A percentile compares a stretch with the other conserved stretches of the same genome.
phyloP scores from a whole-genome alignment of 495 filamentous ascomycete species.

The Hyaloscypha variabilis region DNA sequence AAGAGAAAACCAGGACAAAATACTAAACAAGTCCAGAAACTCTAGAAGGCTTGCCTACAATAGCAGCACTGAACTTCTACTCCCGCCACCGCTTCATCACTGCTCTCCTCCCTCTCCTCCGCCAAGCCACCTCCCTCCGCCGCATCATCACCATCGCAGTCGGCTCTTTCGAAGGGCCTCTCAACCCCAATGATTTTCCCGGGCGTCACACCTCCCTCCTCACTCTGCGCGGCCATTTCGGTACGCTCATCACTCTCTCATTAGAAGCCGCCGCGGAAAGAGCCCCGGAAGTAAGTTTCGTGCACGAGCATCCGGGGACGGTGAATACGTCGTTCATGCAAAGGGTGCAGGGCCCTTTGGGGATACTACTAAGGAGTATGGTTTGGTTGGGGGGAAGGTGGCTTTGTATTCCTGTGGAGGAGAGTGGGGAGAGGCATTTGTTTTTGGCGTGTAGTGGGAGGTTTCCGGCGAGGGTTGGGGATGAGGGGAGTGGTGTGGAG shows the following conservation, averaged over 20 bases:
- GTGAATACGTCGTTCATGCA: too few relatives aligned
- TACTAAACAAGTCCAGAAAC: slow-evolving; percentile 28
- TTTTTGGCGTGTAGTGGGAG: slow-evolving; percentile 53
- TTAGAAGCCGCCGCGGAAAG: too few relatives aligned
- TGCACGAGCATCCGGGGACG: too few relatives aligned
- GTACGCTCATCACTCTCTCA: slow-evolving; percentile 53
- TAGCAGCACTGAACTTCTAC: slow-evolving; percentile 26
- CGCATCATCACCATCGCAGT: slow-evolving; percentile 16
- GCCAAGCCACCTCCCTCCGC: slow-evolving; percentile 16
- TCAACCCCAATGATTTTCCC: slow-evolving; percentile 3
- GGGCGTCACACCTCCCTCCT: too few relatives aligned
- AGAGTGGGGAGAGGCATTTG: slow-evolving; percentile 57
- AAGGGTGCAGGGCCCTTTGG: too few relatives aligned
- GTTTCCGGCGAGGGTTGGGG: slow-evolving; percentile 35
- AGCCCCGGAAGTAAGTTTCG: too few relatives aligned
- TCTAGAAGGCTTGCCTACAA: slow-evolving; percentile 15
- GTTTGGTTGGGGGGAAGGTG: too few relatives aligned
- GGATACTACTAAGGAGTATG: too few relatives aligned
- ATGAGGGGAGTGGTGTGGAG: slow-evolving; percentile 35
- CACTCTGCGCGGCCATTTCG: slow-evolving; percentile 43
- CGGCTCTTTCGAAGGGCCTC: slow-evolving; percentile 13
- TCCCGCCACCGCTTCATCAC: slow-evolving; percentile 25
- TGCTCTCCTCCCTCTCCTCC: slow-evolving; percentile 30
- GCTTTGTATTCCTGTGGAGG: slow-evolving; percentile 40
- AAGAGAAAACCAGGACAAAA: background rate